Percentiles rank a stretch among this genome's conserved stretches.
Conservation (phyloP, 345 rosid genomes). For the Eucalyptus paniculata region DNA sequence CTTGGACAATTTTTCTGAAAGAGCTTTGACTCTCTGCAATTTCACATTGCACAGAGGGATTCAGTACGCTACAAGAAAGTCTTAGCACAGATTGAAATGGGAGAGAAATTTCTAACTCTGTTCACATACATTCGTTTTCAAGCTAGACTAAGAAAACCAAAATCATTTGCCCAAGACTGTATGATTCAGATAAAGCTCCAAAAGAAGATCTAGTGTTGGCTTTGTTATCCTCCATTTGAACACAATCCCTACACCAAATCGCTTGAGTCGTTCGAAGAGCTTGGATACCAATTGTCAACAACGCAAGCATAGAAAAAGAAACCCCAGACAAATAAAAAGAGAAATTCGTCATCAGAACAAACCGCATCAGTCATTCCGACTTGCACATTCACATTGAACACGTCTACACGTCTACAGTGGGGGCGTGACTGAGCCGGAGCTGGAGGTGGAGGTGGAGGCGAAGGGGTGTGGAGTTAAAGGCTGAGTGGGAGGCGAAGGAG, state of each 20-base stretch:
- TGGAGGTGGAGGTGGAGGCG: neutral
- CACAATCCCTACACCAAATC: neutral
- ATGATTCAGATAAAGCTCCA: neutral
- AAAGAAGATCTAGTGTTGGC: neutral
- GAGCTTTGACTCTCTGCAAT: constrained; percentile 15
- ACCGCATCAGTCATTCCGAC: neutral
- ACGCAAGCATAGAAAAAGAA: neutral
- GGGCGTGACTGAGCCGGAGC: neutral
- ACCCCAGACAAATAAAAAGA: neutral
- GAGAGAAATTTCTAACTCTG: neutral
- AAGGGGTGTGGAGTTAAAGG: neutral
- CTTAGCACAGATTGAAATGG: neutral
- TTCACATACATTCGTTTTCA: neutral
- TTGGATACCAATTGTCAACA: neutral
- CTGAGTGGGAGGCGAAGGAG: neutral
- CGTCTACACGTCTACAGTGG: neutral
- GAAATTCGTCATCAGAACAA: neutral
- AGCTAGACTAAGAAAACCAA: neutral
- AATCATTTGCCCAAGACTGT: neutral
- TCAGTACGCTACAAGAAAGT: neutral
- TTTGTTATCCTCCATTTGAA: neutral
- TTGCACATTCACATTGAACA: neutral
- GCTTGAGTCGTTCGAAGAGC: neutral
- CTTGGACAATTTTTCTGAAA: constrained; percentile 23
- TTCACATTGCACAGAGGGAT: neutral